Percentiles rank a stretch among this genome's conserved stretches.
Conservation (phyloP, 495 filamentous ascomycete genomes). For the Parmelia sp. region DNA sequence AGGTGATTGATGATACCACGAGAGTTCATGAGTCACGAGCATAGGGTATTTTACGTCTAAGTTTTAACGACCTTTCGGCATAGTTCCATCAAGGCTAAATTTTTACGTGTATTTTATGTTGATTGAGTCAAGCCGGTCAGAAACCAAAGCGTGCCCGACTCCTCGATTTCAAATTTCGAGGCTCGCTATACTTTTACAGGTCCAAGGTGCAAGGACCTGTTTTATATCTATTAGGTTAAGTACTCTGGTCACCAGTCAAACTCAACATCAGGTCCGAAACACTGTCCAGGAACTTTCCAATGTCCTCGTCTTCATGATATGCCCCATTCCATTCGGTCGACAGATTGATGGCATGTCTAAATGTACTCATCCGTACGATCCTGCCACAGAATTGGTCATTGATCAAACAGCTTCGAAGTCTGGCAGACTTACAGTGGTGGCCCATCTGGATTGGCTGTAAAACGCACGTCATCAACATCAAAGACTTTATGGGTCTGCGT, state of each 20-base stretch:
- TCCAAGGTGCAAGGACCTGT: background rate
- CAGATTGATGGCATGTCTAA: constrained; percentile 6
- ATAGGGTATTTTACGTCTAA: background rate
- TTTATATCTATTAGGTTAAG: background rate
- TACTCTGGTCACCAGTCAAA: background rate
- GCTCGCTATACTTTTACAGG: background rate
- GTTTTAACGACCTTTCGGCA: background rate
- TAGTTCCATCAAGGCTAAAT: background rate
- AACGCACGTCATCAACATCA: constrained; percentile 7
- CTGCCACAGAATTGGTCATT: background rate
- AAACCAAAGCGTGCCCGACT: background rate
- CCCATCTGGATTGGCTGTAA: constrained; percentile 7
- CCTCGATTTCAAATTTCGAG: background rate
- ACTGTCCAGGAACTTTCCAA: background rate
- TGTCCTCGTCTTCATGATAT: background rate
- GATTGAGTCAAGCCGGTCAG: background rate
- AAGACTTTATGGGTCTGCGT: constrained; percentile 1
- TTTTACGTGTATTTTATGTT: background rate
- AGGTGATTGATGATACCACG: background rate
- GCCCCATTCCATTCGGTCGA: constrained; percentile 10
- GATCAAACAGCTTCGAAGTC: background rate
- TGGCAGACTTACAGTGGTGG: constrained; percentile 7
- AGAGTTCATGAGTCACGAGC: background rate
- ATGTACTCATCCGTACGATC: constrained; percentile 12
- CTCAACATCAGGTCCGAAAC: constrained; percentile 9